Conservation (phyloP, 2,329 filamentous ascomycete species). For the Penicillium occitanis region DNA sequence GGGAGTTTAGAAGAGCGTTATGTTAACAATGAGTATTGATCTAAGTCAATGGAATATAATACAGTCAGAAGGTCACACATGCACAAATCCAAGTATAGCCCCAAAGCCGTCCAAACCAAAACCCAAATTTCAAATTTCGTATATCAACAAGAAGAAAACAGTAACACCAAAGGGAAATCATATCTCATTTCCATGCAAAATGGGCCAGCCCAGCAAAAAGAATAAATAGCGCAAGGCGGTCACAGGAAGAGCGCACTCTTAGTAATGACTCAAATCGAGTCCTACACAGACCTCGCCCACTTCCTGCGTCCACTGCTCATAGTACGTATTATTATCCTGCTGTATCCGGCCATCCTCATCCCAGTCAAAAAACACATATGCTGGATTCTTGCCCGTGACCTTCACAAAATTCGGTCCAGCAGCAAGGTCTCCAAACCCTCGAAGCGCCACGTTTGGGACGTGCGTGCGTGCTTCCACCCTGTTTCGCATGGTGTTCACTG, state of each 20-base stretch:
- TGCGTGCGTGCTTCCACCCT: slow-evolving; percentile 40
- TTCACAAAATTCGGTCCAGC: slow-evolving; percentile 27
- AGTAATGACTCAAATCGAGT: slow-evolving; percentile 35
- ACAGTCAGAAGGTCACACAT: not conserved
- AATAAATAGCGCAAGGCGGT: not conserved
- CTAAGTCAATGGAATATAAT: not conserved
- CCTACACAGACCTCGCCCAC: slow-evolving; percentile 40
- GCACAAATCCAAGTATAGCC: not conserved
- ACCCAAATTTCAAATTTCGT: not conserved
- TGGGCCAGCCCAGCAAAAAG: slow-evolving; percentile 12
- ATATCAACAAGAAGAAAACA: not conserved
- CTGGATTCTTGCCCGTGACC: slow-evolving; percentile 28
- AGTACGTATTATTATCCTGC: slow-evolving; percentile 37
- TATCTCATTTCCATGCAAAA: slow-evolving; percentile 1
- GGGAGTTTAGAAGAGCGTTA: not conserved
- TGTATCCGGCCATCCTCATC: slow-evolving; percentile 35
- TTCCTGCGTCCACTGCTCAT: slow-evolving; percentile 39
- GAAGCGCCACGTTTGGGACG: slow-evolving; percentile 35
- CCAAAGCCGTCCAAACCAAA: not conserved
- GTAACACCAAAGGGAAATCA: not conserved
- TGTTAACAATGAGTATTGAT: not conserved
- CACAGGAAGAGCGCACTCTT: not conserved
- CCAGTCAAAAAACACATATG: slow-evolving; percentile 44
- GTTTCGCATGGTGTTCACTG: slow-evolving; percentile 38
- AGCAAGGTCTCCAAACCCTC: slow-evolving; percentile 36